A percentile compares a stretch with the other conserved stretches of the same genome.
These are phyloP conservation scores for Cryphonectria parasitica DNA, from an alignment of 2,329 filamentous ascomycete genomes.

Conservation along the genomic window DNA sequence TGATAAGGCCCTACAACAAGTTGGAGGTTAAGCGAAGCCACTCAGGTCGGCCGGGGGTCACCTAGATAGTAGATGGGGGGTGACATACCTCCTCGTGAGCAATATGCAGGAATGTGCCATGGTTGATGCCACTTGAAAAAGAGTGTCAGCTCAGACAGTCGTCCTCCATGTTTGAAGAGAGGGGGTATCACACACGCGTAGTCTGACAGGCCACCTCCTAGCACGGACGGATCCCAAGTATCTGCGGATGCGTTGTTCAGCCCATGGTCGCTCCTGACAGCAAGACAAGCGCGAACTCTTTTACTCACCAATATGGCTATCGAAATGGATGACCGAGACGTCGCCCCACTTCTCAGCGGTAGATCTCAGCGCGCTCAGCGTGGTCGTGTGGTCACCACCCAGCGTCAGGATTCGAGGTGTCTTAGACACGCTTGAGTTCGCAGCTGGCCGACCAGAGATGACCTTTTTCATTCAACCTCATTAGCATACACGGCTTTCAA, in stretches of 20 bases:
- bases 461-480: slow-evolving; percentile 11
- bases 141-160: background rate
- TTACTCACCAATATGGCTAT: slow-evolving; percentile 59
- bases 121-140: slow-evolving; percentile 44
- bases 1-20: slow-evolving; percentile 47
- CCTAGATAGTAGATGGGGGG: background rate
- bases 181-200: slow-evolving; percentile 52
- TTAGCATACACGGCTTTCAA: background rate
- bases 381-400: slow-evolving; percentile 68
- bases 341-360: slow-evolving; percentile 60
- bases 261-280: background rate
- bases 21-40: background rate
- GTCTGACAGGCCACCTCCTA: slow-evolving; percentile 58
- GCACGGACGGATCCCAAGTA: slow-evolving; percentile 70
- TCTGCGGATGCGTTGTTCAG: slow-evolving; percentile 38
- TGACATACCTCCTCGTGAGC: slow-evolving; percentile 57
- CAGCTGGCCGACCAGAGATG: slow-evolving; percentile 37
- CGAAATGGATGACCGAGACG: slow-evolving; percentile 68
- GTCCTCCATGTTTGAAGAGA: background rate
- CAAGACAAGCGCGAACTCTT: background rate
- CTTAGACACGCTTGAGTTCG: slow-evolving; percentile 48
- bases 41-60: background rate
- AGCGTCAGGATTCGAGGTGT: slow-evolving; percentile 61
- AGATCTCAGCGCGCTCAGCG: slow-evolving; percentile 64
- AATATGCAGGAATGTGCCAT: slow-evolving; percentile 65